These are phyloP conservation scores for Sanghuangporus baumii DNA, from an alignment of 1,284 basidiomycete species.

Conservation along the genomic window DNA sequence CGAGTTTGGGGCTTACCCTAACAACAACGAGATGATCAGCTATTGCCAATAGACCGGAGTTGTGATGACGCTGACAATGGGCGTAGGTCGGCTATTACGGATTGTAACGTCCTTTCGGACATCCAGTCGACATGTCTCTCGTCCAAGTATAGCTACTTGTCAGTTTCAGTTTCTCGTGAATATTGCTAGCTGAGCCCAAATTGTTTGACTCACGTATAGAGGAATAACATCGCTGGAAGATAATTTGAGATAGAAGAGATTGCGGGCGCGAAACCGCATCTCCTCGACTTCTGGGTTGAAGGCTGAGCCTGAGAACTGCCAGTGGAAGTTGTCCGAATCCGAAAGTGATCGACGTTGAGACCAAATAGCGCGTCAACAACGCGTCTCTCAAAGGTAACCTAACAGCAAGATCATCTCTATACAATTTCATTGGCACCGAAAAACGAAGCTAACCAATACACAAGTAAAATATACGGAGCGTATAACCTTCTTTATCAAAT, in stretches of 20 bases:
- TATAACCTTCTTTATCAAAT: background rate
- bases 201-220: constrained; percentile 49
- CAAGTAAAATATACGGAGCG: background rate
- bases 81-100: constrained; percentile 64
- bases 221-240: constrained; percentile 59
- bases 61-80: constrained; percentile 45
- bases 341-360: background rate
- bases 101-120: constrained; percentile 65
- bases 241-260: constrained; percentile 66
- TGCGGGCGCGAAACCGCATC: constrained; percentile 51
- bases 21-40: background rate
- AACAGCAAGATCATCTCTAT: background rate
- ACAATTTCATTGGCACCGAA: background rate
- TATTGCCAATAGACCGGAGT: background rate
- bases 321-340: no score
- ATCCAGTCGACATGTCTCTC: constrained; percentile 77
- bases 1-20: constrained; percentile 64
- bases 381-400: background rate
- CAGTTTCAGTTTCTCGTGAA: background rate
- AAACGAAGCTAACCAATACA: background rate
- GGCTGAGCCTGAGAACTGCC: background rate
- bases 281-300: background rate
- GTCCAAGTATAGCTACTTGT: constrained; percentile 63
- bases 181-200: background rate
- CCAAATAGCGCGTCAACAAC: constrained; percentile 11